Base-by-base conservation (phyloP, 1,139 yeast genomes). In the Lodderomyces pseudojiufengensis region DNA sequence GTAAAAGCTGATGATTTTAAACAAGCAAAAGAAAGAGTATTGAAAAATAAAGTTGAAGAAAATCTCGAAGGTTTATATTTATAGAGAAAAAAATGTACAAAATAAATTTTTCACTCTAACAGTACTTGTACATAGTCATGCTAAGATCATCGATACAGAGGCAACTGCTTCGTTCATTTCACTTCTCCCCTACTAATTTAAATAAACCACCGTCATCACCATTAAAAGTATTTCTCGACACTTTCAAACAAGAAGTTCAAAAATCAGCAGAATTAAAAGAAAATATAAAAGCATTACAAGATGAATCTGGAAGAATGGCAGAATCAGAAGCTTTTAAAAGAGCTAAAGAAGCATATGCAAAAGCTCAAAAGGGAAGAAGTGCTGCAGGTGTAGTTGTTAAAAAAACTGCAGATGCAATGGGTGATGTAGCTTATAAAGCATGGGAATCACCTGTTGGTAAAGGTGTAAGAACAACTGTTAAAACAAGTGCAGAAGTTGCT, bases 1-100 rank as follows among this genome's bases (percentile, higher is more conserved):
- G 98, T 94, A 29, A 86, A 90, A 33, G 95, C 94, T 21, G 90
- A 86, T 44, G 98, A 94, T 60, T 94, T 94, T 71, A 81, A 84
- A 57, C 80, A 83, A 50, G 99, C 97, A 10, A 85, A 92, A 65
- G 98, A 94, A 61, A 80, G 97, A 52, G 97, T 94, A 37, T 76
- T 94, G 78, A 94, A 92, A 76, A 94, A 92, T 57, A 94, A 94
- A 76, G 90, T 90, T 39, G 98, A 92, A 61, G 97, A 92, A 67
- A 90, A 88, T 53, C 78, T 92, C 48, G 98, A 92, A 65, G 97
- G 98, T 35, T 75, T 92, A 51, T 92, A 92, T 63, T 74, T 88
- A 72, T 88, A 46, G 20, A 18, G 7, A 18, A 5, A 7, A 18
- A 18, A 7, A 18, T 5, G 7, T 18, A 18, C 6, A 5, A 5